Evolutionary conservation across 768 basidiomycete genomes (phyloP).

Genomic region (Collybia sordida): DNA sequence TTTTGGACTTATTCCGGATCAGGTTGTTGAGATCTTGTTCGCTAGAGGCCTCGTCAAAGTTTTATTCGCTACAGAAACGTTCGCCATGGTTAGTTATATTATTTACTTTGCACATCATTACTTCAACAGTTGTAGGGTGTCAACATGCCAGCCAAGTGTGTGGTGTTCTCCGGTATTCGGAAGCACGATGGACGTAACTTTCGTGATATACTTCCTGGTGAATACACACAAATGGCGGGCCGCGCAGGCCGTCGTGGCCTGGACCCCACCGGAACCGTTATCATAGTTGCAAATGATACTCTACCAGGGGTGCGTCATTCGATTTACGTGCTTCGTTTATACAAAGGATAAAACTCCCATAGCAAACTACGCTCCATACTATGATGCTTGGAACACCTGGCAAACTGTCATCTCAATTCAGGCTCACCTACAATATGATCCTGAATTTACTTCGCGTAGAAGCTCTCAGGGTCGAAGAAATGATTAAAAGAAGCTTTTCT

Average conservation of each 20-base stretch:
- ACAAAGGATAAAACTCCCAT: slow-evolving; percentile 1
- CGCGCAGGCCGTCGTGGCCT: slow-evolving; percentile 95
- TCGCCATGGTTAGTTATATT: slow-evolving; percentile 82
- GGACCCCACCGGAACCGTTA: slow-evolving; percentile 93
- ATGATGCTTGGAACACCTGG: slow-evolving; percentile 97
- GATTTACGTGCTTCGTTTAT: background rate
- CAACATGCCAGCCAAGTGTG: slow-evolving; percentile 98
- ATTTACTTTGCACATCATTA: no score
- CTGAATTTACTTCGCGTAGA: slow-evolving; percentile 95
- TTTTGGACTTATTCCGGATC: slow-evolving; percentile 6
- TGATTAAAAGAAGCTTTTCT: slow-evolving; percentile 99
- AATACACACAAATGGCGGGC: slow-evolving; percentile 99
- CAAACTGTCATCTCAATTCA: slow-evolving; percentile 93
- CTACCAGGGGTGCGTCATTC: slow-evolving; percentile 70
- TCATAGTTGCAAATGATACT: slow-evolving; percentile 82
- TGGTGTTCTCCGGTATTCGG: slow-evolving; percentile 91
- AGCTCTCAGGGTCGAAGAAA: slow-evolving; percentile 94
- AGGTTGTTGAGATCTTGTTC: slow-evolving; percentile 97
- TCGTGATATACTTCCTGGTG: slow-evolving; percentile 86
- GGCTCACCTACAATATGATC: slow-evolving; percentile 99
- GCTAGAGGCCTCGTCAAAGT: slow-evolving; percentile 94
- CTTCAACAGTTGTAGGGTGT: slow-evolving; percentile 66
- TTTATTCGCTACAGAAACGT: slow-evolving; percentile 97
- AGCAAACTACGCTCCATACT: slow-evolving; percentile 73
- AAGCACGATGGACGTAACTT: slow-evolving; percentile 96